These are phyloP conservation scores for Aspergillus bertholletiae DNA, from an alignment of 495 filamentous ascomycete species.

Conservation along the genomic window DNA sequence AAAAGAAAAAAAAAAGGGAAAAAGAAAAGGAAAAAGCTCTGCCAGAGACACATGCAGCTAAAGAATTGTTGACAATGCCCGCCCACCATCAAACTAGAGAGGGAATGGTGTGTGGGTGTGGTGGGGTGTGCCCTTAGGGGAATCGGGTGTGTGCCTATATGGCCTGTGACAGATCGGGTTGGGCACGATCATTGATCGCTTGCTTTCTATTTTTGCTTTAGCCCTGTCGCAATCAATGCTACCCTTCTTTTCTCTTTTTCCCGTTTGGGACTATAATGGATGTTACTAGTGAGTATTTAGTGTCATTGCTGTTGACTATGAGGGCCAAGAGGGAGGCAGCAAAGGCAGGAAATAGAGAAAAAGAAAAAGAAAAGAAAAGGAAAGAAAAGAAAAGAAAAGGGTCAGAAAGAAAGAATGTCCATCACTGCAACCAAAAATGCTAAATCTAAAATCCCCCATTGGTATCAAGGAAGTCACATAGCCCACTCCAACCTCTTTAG, in stretches of 20 bases:
- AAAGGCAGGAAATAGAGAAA: not conserved
- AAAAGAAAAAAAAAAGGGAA: not conserved
- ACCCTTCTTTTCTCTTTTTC: not conserved
- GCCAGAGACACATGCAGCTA: constrained; percentile 13
- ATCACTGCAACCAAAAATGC: not conserved
- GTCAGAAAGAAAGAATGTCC: not conserved
- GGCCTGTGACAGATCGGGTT: constrained; percentile 11
- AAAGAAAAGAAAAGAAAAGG: not conserved
- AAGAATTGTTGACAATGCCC: constrained; percentile 5
- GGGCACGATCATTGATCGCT: constrained; percentile 1
- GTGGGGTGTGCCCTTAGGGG: not conserved
- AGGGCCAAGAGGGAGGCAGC: too few species aligned
- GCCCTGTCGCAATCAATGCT: not conserved
- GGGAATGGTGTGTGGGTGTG: constrained; percentile 1
- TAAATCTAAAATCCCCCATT: constrained; percentile 7
- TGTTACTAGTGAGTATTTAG: not conserved
- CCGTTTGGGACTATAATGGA: too few species aligned
- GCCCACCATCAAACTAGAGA: not conserved
- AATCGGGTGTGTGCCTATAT: not conserved
- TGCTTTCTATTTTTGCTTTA: constrained; percentile 6
- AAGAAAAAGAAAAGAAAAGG: not conserved
- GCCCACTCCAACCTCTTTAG: constrained; percentile 8
- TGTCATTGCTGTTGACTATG: not conserved
- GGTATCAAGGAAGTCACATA: constrained; percentile 3
- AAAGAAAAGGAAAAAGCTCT: constrained; percentile 2